A percentile compares a stretch with the other conserved stretches of the same genome.
phyloP scores from a whole-genome alignment of 495 filamentous ascomycete genomes.

The Platismatia glauca region DNA sequence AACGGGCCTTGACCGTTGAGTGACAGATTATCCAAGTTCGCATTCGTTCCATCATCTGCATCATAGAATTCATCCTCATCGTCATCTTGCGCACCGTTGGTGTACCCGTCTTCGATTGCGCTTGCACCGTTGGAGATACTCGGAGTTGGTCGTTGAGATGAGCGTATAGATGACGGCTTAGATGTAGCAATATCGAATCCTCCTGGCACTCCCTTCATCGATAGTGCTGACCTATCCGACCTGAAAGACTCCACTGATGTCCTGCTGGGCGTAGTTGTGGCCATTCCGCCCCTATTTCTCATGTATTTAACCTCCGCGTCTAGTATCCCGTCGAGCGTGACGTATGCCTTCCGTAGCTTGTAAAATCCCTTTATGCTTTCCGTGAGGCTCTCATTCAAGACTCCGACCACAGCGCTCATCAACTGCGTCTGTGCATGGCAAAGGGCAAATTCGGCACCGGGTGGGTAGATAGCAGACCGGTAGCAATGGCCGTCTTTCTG shows the following conservation, averaged over 20 bases:
- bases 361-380: slow-evolving; percentile 90
- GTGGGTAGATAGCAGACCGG: slow-evolving; percentile 59
- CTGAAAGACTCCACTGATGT: slow-evolving; percentile 24
- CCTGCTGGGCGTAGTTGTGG: slow-evolving; percentile 21
- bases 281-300: slow-evolving; percentile 27
- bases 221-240: slow-evolving; percentile 20
- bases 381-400: slow-evolving; percentile 87
- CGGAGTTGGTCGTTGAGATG: not conserved
- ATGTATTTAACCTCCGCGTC: slow-evolving; percentile 54
- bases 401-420: slow-evolving; percentile 80
- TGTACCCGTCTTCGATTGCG: not conserved
- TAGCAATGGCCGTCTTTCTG: slow-evolving; percentile 45
- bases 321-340: slow-evolving; percentile 68
- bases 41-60: slow-evolving; percentile 31
- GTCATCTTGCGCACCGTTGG: slow-evolving; percentile 22
- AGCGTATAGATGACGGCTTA: slow-evolving; percentile 14
- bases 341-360: slow-evolving; percentile 81
- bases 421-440: slow-evolving; percentile 73
- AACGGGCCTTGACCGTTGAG: slow-evolving; percentile 21
- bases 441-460: slow-evolving; percentile 78
- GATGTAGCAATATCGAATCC: slow-evolving; percentile 19
- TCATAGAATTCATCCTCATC: slow-evolving; percentile 39
- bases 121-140: no score
- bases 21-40: slow-evolving; percentile 31
- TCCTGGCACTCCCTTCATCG: slow-evolving; percentile 17